A percentile compares a stretch with the other conserved stretches of the same genome.
These are phyloP conservation scores for Leccinum pachyderme DNA, from an alignment of 1,284 basidiomycete genomes.

Conservation along the genomic window DNA sequence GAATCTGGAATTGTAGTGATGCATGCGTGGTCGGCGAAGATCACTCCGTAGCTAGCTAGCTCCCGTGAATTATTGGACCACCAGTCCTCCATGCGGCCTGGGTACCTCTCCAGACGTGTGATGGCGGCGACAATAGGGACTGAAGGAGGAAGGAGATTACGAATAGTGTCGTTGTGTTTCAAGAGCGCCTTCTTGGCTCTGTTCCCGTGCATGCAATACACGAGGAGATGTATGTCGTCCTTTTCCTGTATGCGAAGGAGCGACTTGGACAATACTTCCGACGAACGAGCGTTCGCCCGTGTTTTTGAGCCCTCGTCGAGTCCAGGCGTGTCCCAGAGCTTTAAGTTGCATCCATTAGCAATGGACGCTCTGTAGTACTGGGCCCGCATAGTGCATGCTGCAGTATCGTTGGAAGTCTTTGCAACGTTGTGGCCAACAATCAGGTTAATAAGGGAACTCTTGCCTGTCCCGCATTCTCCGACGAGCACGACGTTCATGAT, in stretches of 20 bases:
- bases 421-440: constrained; percentile 13
- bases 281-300: constrained; percentile 3
- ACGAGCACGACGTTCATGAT: constrained; percentile 21
- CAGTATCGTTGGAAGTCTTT: constrained; percentile 17
- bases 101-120: constrained; percentile 26
- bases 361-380: constrained; percentile 11
- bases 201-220: constrained; percentile 22
- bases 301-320: constrained; percentile 13
- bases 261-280: constrained; percentile 5
- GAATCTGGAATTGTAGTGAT: constrained; percentile 22
- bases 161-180: constrained; percentile 22
- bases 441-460: constrained; percentile 27
- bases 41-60: constrained; percentile 14
- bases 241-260: constrained; percentile 7
- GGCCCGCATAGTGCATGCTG: constrained; percentile 14
- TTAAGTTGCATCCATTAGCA: constrained; percentile 6
- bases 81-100: constrained; percentile 28
- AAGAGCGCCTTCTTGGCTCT: constrained; percentile 14
- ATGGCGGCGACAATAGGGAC: constrained; percentile 24
- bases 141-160: constrained; percentile 4
- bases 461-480: constrained; percentile 25
- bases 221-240: constrained; percentile 20
- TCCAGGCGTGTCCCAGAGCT: constrained; percentile 24
- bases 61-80: constrained; percentile 22
- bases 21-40: constrained; percentile 25